Evolutionary conservation across 257 asterid genomes (phyloP).

Genomic region (Nicotiana attenuata): DNA sequence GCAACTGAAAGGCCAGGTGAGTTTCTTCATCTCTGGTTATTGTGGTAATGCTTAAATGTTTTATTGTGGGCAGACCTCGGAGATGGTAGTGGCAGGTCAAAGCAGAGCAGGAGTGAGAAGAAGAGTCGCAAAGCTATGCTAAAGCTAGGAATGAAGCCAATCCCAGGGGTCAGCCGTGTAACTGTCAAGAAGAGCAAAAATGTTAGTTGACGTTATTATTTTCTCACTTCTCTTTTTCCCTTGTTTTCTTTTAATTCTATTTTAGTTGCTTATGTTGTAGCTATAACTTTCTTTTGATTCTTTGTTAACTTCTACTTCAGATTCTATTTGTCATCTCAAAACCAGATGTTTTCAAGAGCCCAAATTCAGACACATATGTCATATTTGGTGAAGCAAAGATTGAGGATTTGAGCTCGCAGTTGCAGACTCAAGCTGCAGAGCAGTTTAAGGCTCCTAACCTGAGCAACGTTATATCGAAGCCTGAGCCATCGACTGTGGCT

Average conservation of each 20-base stretch:
- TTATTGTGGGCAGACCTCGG: slow-evolving; percentile 34
- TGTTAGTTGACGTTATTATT: slow-evolving; percentile 21
- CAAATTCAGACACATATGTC: slow-evolving; percentile 57
- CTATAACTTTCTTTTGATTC: background rate
- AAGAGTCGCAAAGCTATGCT: slow-evolving; percentile 71
- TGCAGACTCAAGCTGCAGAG: slow-evolving; percentile 65
- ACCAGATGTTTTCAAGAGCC: slow-evolving; percentile 74
- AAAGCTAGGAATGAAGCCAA: slow-evolving; percentile 68
- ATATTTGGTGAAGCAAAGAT: slow-evolving; percentile 71
- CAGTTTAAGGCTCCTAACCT: slow-evolving; percentile 46
- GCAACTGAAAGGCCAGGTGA: background rate
- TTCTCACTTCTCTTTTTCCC: background rate
- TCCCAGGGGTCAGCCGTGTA: slow-evolving; percentile 60
- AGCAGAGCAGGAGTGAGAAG: slow-evolving; percentile 69
- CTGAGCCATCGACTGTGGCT: slow-evolving; percentile 28
- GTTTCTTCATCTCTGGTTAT: background rate
- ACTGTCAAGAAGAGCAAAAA: slow-evolving; percentile 69
- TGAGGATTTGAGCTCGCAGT: slow-evolving; percentile 55
- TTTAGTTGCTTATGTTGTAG: background rate
- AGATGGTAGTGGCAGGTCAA: slow-evolving; percentile 51
- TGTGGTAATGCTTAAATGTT: background rate
- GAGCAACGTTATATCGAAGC: slow-evolving; percentile 26
- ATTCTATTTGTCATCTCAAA: slow-evolving; percentile 54
- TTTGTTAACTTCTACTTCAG: slow-evolving; percentile 16
- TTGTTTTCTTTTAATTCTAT: background rate